Evolutionary conservation across 495 filamentous ascomycete species (phyloP).

Genomic region (Annulohypoxylon moriforme): DNA sequence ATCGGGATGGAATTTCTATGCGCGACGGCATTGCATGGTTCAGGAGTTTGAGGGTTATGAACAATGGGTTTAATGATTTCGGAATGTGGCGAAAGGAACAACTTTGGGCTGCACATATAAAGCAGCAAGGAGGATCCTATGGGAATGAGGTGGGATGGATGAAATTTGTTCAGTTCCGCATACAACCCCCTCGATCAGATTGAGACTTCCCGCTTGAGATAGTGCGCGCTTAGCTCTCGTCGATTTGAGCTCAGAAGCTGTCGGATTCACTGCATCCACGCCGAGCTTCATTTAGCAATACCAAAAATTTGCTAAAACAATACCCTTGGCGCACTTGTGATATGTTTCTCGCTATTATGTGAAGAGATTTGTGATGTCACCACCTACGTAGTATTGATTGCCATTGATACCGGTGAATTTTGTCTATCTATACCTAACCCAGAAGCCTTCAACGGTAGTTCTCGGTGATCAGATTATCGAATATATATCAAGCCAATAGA

Average conservation of each 20-base stretch:
- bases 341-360: not conserved
- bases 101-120: constrained; percentile 20
- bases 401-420: not conserved
- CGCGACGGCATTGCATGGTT: constrained; percentile 32
- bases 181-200: constrained; percentile 11
- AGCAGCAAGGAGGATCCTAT: constrained; percentile 9
- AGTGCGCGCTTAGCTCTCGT: constrained; percentile 19
- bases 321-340: not conserved
- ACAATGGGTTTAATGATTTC: constrained; percentile 19
- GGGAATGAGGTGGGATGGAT: not conserved
- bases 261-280: constrained; percentile 3
- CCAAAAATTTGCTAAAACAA: constrained; percentile 14
- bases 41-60: constrained; percentile 38
- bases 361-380: not conserved
- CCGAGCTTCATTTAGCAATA: constrained; percentile 10
- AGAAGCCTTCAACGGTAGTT: constrained; percentile 17
- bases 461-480: not conserved
- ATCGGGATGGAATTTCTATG: constrained; percentile 3
- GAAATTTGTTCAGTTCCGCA: constrained; percentile 6
- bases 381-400: not conserved
- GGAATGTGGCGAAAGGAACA: constrained; percentile 1
- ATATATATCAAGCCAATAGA: constrained; percentile 24
- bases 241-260: not conserved
- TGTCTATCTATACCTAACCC: constrained; percentile 14
- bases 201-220: constrained; percentile 11